Conservation (phyloP, 331 rosid species). For the Pyracantha coccinea region DNA sequence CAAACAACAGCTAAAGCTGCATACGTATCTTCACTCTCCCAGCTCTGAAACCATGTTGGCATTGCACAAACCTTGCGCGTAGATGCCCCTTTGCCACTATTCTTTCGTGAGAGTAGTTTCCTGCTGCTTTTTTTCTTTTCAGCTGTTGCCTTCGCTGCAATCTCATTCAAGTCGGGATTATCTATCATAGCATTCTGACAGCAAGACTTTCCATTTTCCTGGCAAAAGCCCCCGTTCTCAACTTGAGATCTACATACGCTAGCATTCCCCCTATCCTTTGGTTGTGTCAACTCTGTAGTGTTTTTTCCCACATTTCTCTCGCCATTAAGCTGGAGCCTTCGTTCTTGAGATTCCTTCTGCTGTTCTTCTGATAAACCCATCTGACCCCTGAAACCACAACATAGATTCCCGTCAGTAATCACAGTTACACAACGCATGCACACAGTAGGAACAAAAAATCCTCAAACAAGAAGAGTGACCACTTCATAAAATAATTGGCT, state of each 20-base stretch:
- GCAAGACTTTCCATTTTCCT: conserved; percentile 37
- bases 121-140: conserved; percentile 37
- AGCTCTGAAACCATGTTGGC: conserved; percentile 84
- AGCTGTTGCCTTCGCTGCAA: conserved; percentile 27
- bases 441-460: neutral
- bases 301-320: conserved; percentile 28
- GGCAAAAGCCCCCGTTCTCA: conserved; percentile 42
- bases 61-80: conserved; percentile 38
- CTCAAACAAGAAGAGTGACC: neutral
- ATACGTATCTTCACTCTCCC: conserved; percentile 88
- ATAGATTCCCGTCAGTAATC: neutral
- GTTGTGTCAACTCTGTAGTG: conserved; percentile 8
- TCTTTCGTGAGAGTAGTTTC: conserved; percentile 28
- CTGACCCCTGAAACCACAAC: conserved; percentile 60
- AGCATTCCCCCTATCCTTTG: conserved; percentile 8
- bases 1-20: conserved; percentile 80
- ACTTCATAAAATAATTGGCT: neutral
- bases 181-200: conserved; percentile 30
- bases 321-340: conserved; percentile 37
- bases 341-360: conserved; percentile 52
- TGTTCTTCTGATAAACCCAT: conserved; percentile 81
- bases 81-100: conserved; percentile 39
- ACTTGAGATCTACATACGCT: conserved; percentile 10
- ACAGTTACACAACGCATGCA: neutral
- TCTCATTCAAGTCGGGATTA: conserved; percentile 27